These are phyloP conservation scores for Umbelopsis sp. DNA, from an alignment of 192 early-diverging fungal species.

Conservation along the genomic window DNA sequence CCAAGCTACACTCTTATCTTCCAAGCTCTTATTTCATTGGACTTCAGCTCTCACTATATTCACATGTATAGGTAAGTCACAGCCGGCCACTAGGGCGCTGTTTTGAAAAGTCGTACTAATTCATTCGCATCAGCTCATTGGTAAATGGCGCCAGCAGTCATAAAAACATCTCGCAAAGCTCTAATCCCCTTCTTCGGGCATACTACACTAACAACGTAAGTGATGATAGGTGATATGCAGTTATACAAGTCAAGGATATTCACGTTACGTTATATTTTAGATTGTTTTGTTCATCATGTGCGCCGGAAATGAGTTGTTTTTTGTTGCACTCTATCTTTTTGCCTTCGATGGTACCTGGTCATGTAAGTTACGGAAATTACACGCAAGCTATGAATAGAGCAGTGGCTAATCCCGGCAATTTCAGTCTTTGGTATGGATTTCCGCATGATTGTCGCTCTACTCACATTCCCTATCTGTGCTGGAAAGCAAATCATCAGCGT, in stretches of 20 bases:
- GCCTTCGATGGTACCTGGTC: constrained; percentile 23
- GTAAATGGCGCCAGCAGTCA: constrained; percentile 86
- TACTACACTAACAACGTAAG: constrained; percentile 92
- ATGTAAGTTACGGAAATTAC: constrained; percentile 20
- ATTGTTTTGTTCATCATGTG: constrained; percentile 90
- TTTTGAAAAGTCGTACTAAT: background rate
- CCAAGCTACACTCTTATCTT: constrained; percentile 75
- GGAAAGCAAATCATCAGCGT: constrained; percentile 94
- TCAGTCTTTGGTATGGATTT: constrained; percentile 21
- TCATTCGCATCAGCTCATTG: constrained; percentile 60
- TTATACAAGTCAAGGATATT: background rate
- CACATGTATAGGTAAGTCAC: constrained; percentile 90
- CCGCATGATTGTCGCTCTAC: constrained; percentile 26
- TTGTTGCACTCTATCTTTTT: constrained; percentile 85
- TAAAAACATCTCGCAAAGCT: constrained; percentile 78
- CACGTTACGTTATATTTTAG: constrained; percentile 38
- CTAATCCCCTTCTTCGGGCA: constrained; percentile 78
- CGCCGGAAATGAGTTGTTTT: constrained; percentile 90
- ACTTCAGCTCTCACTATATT: constrained; percentile 97
- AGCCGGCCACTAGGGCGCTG: too few relatives aligned
- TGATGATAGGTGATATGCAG: background rate
- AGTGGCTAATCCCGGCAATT: background rate
- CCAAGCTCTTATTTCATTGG: constrained; percentile 90
- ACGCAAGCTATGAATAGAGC: too few relatives aligned
- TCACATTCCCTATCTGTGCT: constrained; percentile 76